Percentiles rank a stretch among this genome's conserved stretches.
Conservation (phyloP, 2,329 filamentous ascomycete species). For the Aureobasidium sp. region DNA sequence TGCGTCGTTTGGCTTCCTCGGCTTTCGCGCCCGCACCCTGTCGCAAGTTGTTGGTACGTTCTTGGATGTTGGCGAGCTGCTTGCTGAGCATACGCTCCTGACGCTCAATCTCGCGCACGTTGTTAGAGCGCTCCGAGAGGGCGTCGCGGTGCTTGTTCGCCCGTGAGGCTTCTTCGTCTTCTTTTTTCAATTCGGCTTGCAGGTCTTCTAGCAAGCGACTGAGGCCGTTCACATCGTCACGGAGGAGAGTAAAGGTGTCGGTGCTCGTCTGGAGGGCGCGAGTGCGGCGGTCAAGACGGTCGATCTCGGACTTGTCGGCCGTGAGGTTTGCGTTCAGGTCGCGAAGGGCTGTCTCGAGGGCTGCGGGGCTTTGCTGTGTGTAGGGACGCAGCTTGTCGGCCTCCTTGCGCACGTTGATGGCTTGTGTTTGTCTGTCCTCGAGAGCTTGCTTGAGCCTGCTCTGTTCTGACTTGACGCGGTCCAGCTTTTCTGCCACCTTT, state of each 20-base stretch:
- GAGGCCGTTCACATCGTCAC: constrained; percentile 77
- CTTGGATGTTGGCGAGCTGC: constrained; percentile 77
- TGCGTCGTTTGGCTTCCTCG: constrained; percentile 71
- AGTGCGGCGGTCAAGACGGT: constrained; percentile 77
- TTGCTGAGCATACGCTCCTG: constrained; percentile 76
- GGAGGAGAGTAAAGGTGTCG: constrained; percentile 80
- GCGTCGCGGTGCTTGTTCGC: constrained; percentile 79
- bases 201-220: constrained; percentile 88
- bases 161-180: constrained; percentile 80
- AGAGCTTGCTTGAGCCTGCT: constrained; percentile 63
- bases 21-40: constrained; percentile 77
- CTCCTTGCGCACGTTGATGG: constrained; percentile 70
- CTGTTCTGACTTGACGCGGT: constrained; percentile 77
- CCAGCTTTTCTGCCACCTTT: constrained; percentile 71
- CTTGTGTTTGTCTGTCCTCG: constrained; percentile 64
- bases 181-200: constrained; percentile 72
- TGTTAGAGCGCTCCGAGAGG: constrained; percentile 79
- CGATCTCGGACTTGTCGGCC: constrained; percentile 76
- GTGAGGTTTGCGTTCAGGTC: constrained; percentile 74
- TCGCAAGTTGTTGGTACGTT: constrained; percentile 76
- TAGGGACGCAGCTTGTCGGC: constrained; percentile 87
- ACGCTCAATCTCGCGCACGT: constrained; percentile 84
- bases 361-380: constrained; percentile 78
- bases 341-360: constrained; percentile 71
- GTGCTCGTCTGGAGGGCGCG: constrained; percentile 84